Percentiles rank a stretch among this genome's conserved stretches.
Evolutionary conservation across 148 eudicot species (phyloP).

Genomic region (Spergularia bocconei): DNA sequence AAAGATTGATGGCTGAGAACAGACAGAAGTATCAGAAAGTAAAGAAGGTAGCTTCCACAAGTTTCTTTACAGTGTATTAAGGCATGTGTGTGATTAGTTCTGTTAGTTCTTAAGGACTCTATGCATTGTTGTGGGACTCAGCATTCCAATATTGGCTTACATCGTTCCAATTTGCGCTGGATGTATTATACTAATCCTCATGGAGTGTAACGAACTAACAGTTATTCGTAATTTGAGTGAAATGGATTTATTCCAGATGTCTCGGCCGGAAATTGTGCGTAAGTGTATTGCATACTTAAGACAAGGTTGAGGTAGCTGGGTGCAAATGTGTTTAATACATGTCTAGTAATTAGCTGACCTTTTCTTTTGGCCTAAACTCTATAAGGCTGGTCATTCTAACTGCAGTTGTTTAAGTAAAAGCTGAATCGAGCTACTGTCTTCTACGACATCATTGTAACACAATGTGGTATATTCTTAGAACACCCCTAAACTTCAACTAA

Average conservation of each 20-base stretch:
- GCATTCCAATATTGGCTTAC: not conserved
- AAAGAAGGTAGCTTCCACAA: constrained; percentile 58
- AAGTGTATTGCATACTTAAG: not conserved
- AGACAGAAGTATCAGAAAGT: constrained; percentile 94
- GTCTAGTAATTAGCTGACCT: not conserved
- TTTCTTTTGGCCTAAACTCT: not conserved
- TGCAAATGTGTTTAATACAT: not conserved
- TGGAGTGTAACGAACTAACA: not conserved
- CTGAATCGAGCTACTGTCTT: not conserved
- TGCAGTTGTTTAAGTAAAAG: not conserved
- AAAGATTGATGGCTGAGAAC: constrained; percentile 97
- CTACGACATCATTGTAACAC: not conserved
- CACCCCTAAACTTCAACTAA: not conserved
- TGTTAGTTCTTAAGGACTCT: not conserved
- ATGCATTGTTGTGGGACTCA: not conserved
- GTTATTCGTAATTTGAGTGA: not conserved
- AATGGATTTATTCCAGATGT: not conserved
- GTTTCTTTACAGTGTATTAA: constrained; percentile 1
- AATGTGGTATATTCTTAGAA: not conserved
- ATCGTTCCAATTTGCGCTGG: not conserved
- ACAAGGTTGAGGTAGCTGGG: not conserved
- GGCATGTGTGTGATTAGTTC: not conserved
- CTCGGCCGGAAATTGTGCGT: not conserved
- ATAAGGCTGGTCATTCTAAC: not conserved
- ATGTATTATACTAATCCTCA: not conserved